phyloP scores from a whole-genome alignment of 768 basidiomycete genomes.

The Clitopilus hobsonii region DNA sequence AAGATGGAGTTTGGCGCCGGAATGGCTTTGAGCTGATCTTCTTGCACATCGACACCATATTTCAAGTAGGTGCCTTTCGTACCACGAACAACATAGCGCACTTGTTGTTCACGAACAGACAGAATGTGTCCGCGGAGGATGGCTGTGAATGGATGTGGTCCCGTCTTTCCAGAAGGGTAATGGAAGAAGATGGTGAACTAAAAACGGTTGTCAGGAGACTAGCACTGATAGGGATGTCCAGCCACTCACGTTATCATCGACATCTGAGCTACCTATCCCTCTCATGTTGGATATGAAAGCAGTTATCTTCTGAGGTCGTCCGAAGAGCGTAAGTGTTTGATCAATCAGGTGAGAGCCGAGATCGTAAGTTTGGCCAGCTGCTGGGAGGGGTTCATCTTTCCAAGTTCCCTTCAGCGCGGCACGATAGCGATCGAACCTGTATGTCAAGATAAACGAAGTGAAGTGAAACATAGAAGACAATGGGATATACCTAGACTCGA shows the following conservation, averaged over 20 bases:
- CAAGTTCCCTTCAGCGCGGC: constrained; percentile 63
- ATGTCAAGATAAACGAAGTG: constrained; percentile 1
- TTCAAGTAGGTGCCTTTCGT: constrained; percentile 71
- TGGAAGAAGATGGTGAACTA: constrained; percentile 54
- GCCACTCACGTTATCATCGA: constrained; percentile 59
- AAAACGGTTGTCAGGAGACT: neutral
- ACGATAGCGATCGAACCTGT: constrained; percentile 74
- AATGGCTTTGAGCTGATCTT: constrained; percentile 65
- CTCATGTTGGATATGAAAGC: constrained; percentile 69
- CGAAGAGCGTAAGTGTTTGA: constrained; percentile 72
- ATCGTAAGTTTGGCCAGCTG: constrained; percentile 68
- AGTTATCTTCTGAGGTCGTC: constrained; percentile 62
- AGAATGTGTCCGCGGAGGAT: constrained; percentile 67
- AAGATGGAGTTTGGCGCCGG: constrained; percentile 40
- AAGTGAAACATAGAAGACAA: neutral
- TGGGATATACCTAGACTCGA: constrained; percentile 60
- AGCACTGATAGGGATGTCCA: neutral
- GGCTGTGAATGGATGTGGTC: constrained; percentile 54
- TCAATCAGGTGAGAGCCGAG: constrained; percentile 80
- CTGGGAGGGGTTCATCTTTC: constrained; percentile 69
- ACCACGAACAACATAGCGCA: constrained; percentile 71
- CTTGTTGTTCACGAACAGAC: constrained; percentile 60
- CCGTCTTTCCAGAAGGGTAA: constrained; percentile 34
- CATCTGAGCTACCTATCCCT: constrained; percentile 55
- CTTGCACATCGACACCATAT: constrained; percentile 74